These are phyloP conservation scores for Naumovozyma castellii DNA, from an alignment of 805 yeast species.

Conservation along the genomic window DNA sequence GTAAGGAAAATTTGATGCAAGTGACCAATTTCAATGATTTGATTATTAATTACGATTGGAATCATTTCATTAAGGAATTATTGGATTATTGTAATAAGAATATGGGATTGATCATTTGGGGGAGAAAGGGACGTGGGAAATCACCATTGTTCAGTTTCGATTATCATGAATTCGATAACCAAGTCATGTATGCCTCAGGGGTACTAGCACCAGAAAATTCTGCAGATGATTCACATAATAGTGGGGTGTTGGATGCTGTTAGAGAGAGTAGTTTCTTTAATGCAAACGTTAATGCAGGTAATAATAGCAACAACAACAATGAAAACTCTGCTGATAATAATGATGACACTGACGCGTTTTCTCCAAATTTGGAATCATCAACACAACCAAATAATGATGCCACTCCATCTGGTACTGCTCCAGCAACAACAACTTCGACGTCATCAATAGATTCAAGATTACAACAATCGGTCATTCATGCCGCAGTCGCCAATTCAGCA, in stretches of 20 bases:
- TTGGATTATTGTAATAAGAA: constrained; percentile 70
- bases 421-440: no score
- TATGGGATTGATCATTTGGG: constrained; percentile 65
- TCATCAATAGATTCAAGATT: not conserved
- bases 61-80: constrained; percentile 67
- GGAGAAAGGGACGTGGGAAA: constrained; percentile 37
- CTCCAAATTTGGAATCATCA: not conserved
- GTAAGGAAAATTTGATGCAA: constrained; percentile 53
- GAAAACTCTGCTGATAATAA: no score
- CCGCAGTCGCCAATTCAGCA: constrained; percentile 19
- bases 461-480: constrained; percentile 3
- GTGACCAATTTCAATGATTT: constrained; percentile 42
- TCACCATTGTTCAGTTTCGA: constrained; percentile 20
- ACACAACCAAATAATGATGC: not conserved
- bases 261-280: not conserved
- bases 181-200: constrained; percentile 18
- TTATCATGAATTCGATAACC: constrained; percentile 18
- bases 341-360: not conserved
- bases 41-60: constrained; percentile 75
- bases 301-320: no score
- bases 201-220: constrained; percentile 5
- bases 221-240: not conserved
- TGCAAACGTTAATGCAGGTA: no score
- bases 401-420: not conserved
- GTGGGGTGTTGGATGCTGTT: no score